Evolutionary conservation across 2,329 filamentous ascomycete genomes (phyloP).

Genomic region (Fusarium pilosicola): DNA sequence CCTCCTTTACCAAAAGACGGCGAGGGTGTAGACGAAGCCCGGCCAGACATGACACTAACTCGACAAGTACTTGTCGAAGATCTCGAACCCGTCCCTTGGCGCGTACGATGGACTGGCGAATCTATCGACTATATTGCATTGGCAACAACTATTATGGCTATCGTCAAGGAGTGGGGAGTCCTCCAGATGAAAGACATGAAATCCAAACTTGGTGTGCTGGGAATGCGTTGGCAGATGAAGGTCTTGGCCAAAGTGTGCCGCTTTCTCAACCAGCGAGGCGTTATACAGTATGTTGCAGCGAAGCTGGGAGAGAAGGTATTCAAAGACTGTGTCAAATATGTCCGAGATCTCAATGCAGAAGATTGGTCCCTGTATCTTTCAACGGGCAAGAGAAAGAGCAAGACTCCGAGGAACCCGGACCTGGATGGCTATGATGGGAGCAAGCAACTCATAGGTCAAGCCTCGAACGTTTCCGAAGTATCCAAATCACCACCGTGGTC

Average conservation of each 20-base stretch:
- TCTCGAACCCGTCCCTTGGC: slow-evolving; percentile 66
- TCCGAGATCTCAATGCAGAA: slow-evolving; percentile 63
- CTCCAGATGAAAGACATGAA: slow-evolving; percentile 68
- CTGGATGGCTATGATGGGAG: slow-evolving; percentile 41
- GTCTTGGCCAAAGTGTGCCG: slow-evolving; percentile 67
- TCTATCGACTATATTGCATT: slow-evolving; percentile 68
- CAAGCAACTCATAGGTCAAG: slow-evolving; percentile 30
- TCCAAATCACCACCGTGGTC: slow-evolving; percentile 47
- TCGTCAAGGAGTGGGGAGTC: slow-evolving; percentile 67
- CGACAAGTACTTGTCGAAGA: slow-evolving; percentile 54
- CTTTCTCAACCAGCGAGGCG: slow-evolving; percentile 65
- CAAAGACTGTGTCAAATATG: slow-evolving; percentile 70
- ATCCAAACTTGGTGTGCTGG: slow-evolving; percentile 64
- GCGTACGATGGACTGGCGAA: slow-evolving; percentile 64
- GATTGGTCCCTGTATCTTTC: slow-evolving; percentile 67
- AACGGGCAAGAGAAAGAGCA: slow-evolving; percentile 54
- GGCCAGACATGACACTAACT: slow-evolving; percentile 52
- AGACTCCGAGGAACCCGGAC: slow-evolving; percentile 41
- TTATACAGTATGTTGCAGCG: slow-evolving; percentile 67
- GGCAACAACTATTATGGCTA: slow-evolving; percentile 65
- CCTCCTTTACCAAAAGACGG: slow-evolving; percentile 55
- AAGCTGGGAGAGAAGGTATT: slow-evolving; percentile 64
- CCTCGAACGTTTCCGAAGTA: slow-evolving; percentile 40
- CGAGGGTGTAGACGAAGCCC: slow-evolving; percentile 38
- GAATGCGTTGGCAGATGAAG: slow-evolving; percentile 69